A percentile compares a stretch with the other conserved stretches of the same genome.
Evolutionary conservation across 345 rosid species (phyloP).

Genomic region (Gossypium longicalyx): DNA sequence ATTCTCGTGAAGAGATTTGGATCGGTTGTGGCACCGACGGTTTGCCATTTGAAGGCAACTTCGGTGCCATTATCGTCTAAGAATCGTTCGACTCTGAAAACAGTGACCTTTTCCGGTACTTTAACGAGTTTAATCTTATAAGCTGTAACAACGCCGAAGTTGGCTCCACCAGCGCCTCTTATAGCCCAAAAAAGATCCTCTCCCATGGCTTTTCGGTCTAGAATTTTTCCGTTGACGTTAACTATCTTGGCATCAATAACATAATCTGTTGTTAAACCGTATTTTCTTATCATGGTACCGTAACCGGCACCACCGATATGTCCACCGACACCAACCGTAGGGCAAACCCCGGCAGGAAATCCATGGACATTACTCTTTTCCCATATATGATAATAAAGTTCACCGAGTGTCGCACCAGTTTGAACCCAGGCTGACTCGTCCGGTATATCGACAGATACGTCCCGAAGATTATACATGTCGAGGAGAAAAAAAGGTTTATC

Average conservation of each 20-base stretch:
- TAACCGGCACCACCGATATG: constrained; percentile 22
- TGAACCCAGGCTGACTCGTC: constrained; percentile 22
- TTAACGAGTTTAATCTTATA: constrained; percentile 31
- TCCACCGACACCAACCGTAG: constrained; percentile 23
- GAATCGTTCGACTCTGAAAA: constrained; percentile 16
- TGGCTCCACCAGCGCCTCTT: constrained; percentile 36
- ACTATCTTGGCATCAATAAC: constrained; percentile 6
- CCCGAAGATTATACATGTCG: constrained; percentile 16
- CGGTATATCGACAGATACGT: constrained; percentile 5
- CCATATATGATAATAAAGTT: background rate
- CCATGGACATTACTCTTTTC: background rate
- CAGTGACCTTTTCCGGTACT: constrained; percentile 33
- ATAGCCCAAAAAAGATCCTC: constrained; percentile 41
- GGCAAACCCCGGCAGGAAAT: constrained; percentile 25
- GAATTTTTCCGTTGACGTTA: background rate
- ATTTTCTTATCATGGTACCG: constrained; percentile 7
- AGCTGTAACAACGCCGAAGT: constrained; percentile 31
- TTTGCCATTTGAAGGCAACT: background rate
- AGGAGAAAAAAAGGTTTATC: constrained; percentile 17
- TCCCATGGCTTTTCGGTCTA: constrained; percentile 20
- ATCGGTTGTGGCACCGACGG: background rate
- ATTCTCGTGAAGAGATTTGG: background rate
- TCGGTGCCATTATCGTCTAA: background rate
- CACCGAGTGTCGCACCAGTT: constrained; percentile 18
- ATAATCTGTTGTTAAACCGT: constrained; percentile 18